Percentiles rank a stretch among this genome's conserved stretches.
Conservation (phyloP, 2,329 filamentous ascomycete genomes). For the Exserohilum turcica region DNA sequence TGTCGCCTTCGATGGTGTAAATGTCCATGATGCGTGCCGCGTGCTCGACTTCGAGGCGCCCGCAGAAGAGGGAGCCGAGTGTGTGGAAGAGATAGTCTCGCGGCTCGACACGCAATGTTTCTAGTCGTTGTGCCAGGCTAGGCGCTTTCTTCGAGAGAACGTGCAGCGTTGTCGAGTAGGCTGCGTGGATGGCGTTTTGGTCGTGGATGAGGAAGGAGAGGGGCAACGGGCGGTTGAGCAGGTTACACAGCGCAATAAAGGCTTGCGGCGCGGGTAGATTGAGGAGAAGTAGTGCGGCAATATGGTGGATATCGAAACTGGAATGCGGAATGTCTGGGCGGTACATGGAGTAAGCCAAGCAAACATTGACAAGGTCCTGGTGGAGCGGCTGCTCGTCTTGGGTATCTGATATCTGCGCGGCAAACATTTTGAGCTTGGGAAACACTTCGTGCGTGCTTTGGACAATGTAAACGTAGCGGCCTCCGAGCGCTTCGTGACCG, state of each 20-base stretch:
- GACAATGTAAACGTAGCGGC: slow-evolving; percentile 35
- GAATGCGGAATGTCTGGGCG: slow-evolving; percentile 77
- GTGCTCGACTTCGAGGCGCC: slow-evolving; percentile 70
- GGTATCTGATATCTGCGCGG: slow-evolving; percentile 45
- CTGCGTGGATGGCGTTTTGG: slow-evolving; percentile 68
- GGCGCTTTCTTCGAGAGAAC: slow-evolving; percentile 69
- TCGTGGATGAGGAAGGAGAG: slow-evolving; percentile 77
- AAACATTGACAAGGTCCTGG: slow-evolving; percentile 69
- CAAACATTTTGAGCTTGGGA: slow-evolving; percentile 74
- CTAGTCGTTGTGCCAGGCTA: slow-evolving; percentile 66
- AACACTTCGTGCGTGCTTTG: slow-evolving; percentile 70
- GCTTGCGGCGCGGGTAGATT: slow-evolving; percentile 69
- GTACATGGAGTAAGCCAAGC: slow-evolving; percentile 82
- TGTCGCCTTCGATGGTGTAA: slow-evolving; percentile 81
- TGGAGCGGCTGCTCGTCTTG: slow-evolving; percentile 67
- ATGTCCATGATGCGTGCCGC: slow-evolving; percentile 79
- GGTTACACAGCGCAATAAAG: slow-evolving; percentile 75
- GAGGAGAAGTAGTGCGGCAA: slow-evolving; percentile 74
- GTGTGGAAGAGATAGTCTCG: slow-evolving; percentile 63
- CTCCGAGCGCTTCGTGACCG: slow-evolving; percentile 48
- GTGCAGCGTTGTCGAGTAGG: slow-evolving; percentile 71
- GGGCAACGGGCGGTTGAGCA: slow-evolving; percentile 76
- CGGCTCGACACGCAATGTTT: slow-evolving; percentile 49
- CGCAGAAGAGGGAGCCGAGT: slow-evolving; percentile 66
- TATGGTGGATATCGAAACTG: slow-evolving; percentile 72